A percentile compares a stretch with the other conserved stretches of the same genome.
Evolutionary conservation across 225 moss, liverwort and hornwort species (phyloP).

Genomic region (Ulota crispa): DNA sequence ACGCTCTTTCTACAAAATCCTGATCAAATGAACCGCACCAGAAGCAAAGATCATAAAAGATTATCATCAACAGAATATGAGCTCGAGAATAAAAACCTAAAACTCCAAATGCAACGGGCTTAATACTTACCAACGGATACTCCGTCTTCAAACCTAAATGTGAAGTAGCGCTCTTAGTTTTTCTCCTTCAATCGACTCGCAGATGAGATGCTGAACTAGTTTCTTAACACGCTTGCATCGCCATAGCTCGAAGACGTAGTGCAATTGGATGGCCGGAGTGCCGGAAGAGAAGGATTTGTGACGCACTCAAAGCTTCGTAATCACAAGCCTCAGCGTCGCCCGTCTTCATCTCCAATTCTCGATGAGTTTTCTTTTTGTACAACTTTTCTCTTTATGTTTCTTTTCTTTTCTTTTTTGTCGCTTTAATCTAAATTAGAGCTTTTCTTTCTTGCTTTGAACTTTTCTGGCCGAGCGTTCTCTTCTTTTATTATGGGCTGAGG

Average conservation of each 20-base stretch:
- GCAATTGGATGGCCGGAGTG: not conserved
- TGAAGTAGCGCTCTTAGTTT: not conserved
- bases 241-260: not conserved
- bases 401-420: not conserved
- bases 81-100: not conserved
- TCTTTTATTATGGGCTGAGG: too few species aligned
- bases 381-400: not conserved
- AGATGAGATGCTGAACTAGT: not conserved
- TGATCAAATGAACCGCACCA: not conserved
- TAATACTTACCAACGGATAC: not conserved
- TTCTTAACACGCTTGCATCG: not conserved
- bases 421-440: not conserved
- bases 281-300: not conserved
- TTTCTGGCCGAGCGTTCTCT: too few species aligned
- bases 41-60: not conserved
- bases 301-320: not conserved
- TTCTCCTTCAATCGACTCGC: not conserved
- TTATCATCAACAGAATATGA: not conserved
- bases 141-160: constrained; percentile 18
- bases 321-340: not conserved
- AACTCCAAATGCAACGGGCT: not conserved
- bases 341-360: not conserved
- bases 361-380: not conserved
- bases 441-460: too few species aligned
- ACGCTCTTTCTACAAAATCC: not conserved